phyloP scores from a whole-genome alignment of 805 yeast genomes.

The Candida vaughaniae region DNA sequence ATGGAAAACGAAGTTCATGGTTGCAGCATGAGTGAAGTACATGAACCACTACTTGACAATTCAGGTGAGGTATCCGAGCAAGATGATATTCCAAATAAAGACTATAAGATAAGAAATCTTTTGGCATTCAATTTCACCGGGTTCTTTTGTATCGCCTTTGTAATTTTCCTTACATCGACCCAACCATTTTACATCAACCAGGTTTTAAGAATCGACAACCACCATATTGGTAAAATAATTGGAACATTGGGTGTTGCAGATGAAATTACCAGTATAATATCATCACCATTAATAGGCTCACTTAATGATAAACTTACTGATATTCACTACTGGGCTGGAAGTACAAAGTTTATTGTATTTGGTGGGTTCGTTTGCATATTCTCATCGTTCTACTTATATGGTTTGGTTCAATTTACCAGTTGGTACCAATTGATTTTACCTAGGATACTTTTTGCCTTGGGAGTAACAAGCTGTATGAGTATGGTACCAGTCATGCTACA shows the following conservation, averaged over 20 bases:
- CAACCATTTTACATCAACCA: conserved; percentile 40
- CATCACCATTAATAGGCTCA: conserved; percentile 65
- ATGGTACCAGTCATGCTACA: conserved; percentile 62
- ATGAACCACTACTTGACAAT: conserved; percentile 1
- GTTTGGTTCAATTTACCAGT: conserved; percentile 45
- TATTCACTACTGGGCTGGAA: conserved; percentile 26
- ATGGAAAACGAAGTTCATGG: conserved; percentile 1
- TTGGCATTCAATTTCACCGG: conserved; percentile 36
- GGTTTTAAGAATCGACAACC: conserved; percentile 24
- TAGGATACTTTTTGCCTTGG: conserved; percentile 59
- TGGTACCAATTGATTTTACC: conserved; percentile 36
- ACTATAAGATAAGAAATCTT: conserved; percentile 21
- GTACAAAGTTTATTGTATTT: conserved; percentile 53
- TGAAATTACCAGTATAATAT: conserved; percentile 52
- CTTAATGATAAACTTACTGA: conserved; percentile 51
- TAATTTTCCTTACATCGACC: conserved; percentile 38
- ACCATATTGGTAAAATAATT: conserved; percentile 29
- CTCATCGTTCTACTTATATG: conserved; percentile 48
- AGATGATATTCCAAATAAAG: conserved; percentile 3
- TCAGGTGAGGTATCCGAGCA: neutral
- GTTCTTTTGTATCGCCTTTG: conserved; percentile 37
- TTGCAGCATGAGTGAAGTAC: neutral
- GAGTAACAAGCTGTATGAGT: conserved; percentile 54
- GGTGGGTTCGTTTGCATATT: conserved; percentile 51
- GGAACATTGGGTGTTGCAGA: conserved; percentile 51